Evolutionary conservation across 805 yeast species (phyloP).

Genomic region (Kodamaea jinghongensis): DNA sequence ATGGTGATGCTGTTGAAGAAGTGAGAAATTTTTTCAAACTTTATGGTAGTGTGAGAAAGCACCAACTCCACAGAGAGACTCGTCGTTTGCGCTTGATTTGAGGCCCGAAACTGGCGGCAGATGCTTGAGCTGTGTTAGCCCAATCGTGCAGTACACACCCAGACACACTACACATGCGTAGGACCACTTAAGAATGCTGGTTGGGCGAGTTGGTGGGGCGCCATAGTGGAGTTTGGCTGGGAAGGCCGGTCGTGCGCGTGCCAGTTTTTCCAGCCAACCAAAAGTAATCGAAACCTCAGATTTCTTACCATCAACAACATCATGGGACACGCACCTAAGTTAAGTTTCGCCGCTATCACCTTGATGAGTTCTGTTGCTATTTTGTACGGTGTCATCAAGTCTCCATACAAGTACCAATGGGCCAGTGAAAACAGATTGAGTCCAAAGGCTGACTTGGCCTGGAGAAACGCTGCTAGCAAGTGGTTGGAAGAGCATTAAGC

Average conservation of each 20-base stretch:
- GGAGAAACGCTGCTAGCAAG: slow-evolving; percentile 45
- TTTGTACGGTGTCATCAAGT: slow-evolving; percentile 36
- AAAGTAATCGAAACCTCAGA: slow-evolving; percentile 1
- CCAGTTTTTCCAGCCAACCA: slow-evolving; percentile 9
- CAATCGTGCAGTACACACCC: too few relatives aligned
- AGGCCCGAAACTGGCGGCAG: too few relatives aligned
- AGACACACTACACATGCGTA: too few relatives aligned
- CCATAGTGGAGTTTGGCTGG: too few relatives aligned
- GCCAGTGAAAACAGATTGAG: slow-evolving; percentile 41
- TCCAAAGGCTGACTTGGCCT: slow-evolving; percentile 47
- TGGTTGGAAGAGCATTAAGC: slow-evolving; percentile 34
- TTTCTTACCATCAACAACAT: background rate
- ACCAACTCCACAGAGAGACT: too few relatives aligned
- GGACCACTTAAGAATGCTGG: too few relatives aligned
- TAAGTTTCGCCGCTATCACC: slow-evolving; percentile 39
- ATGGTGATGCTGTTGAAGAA: slow-evolving; percentile 5
- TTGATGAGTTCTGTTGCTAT: slow-evolving; percentile 42
- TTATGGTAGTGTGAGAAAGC: too few relatives aligned
- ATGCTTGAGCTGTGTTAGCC: too few relatives aligned
- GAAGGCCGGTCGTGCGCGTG: slow-evolving; percentile 9
- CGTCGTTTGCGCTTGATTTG: too few relatives aligned
- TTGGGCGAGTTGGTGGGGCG: too few relatives aligned
- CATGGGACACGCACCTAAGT: slow-evolving; percentile 36
- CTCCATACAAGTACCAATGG: slow-evolving; percentile 43
- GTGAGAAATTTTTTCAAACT: slow-evolving; percentile 7